Conservation (phyloP, 2,329 filamentous ascomycete species). For the Paraphaeosphaeria sporulosa region DNA sequence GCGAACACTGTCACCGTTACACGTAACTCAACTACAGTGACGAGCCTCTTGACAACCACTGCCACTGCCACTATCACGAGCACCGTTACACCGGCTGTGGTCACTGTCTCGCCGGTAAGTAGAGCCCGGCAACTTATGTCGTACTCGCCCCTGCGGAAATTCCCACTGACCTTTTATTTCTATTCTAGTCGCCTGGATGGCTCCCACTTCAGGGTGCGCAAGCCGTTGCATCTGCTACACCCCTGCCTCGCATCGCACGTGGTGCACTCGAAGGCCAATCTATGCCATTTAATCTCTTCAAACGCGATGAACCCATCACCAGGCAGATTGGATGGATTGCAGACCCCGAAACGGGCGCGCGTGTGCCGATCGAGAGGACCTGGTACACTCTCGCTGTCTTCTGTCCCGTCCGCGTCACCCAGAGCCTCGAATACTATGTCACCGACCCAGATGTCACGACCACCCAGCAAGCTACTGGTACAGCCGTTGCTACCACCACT, state of each 20-base stretch:
- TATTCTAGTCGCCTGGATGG: conserved; percentile 19
- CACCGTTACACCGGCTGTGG: conserved; percentile 20
- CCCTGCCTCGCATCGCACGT: conserved; percentile 31
- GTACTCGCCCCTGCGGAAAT: too few species aligned
- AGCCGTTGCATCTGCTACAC: conserved; percentile 14
- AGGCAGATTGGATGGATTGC: conserved; percentile 24
- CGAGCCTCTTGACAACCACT: conserved; percentile 27
- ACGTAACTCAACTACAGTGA: conserved; percentile 30
- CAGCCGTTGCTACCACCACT: conserved; percentile 24
- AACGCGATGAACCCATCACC: conserved; percentile 27
- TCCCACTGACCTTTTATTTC: not conserved
- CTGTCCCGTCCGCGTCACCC: conserved; percentile 21
- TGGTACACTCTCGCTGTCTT: conserved; percentile 23
- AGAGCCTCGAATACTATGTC: conserved; percentile 21
- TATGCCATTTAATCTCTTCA: conserved; percentile 16
- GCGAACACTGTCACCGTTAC: conserved; percentile 27
- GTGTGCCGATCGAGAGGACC: not conserved
- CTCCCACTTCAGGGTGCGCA: conserved; percentile 22
- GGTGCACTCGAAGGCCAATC: conserved; percentile 16
- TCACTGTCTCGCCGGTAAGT: conserved; percentile 21
- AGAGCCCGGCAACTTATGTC: not conserved
- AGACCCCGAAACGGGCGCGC: conserved; percentile 19
- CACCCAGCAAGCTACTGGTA: conserved; percentile 21
- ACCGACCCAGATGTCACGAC: conserved; percentile 24
- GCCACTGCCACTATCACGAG: conserved; percentile 21